Evolutionary conservation across 2,329 filamentous ascomycete species (phyloP), one percentile per base, ranked within the genome.

Genomic region (Aspergillus sp.): DNA sequence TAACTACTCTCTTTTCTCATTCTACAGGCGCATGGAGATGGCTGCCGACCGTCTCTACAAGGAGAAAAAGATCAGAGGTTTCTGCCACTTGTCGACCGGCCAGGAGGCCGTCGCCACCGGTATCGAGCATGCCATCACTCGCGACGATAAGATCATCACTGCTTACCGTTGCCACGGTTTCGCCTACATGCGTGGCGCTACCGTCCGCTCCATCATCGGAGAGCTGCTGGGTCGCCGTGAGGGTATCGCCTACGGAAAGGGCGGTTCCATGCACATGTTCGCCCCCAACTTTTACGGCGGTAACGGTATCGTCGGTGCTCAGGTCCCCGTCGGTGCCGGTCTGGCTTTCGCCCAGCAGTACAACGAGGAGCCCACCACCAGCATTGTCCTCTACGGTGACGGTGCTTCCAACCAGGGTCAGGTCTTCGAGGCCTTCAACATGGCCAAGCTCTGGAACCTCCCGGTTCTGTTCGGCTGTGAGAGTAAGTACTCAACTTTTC

Each of bases 191-290:
- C 92, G 95, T 69, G 95, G 95, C 69, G 95, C 87, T 69, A 87
- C 87, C 67, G 89, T 97, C 73, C 90, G 92, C 75, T 92, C 90
- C 71, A 96, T 98, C 80, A 96, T 98, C 70, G 94, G 94, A 72
- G 94, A 98, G 83, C 86, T 98, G 69, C 87, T 99, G 58, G 95
- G 95, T 73, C 90, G 95, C 72, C 89, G 94, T 77, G 92, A 96
- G 79, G 95, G 95, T 82, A 97, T 99, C 74, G 90, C 95, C 64
- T 96, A 96, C 83, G 95, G 95, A 78, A 99, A 99, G 87, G 95
- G 95, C 79, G 95, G 95, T 67, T 97, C 93, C 66, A 99, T 99
- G 95, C 95, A 99, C 86, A 99, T 99, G 95, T 99, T 99, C 83
- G 84, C 92, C 71, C 93, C 92, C 80, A 91, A 91, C 67, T 99